A percentile compares a stretch with the other conserved stretches of the same genome.
Conservation (phyloP, 208 protist species). For the Wallacemonas sp. region DNA sequence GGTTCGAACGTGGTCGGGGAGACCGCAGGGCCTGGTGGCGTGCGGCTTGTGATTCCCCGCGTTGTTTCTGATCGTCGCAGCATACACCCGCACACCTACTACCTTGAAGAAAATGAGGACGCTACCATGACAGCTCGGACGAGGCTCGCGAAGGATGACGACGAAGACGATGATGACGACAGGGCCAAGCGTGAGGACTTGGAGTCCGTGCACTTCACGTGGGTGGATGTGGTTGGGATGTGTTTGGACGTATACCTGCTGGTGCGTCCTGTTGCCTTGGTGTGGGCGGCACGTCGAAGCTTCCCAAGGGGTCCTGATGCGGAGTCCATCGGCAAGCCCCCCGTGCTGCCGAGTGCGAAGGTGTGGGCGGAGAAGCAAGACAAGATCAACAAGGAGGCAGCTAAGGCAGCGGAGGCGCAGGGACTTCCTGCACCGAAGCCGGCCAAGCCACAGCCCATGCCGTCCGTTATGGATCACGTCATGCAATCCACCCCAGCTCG, state of each 20-base stretch:
- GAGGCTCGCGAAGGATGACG: background rate
- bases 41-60: slow-evolving; percentile 72
- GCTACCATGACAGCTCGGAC: background rate
- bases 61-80: slow-evolving; percentile 42
- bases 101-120: slow-evolving; percentile 17
- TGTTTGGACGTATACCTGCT: slow-evolving; percentile 66
- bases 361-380: slow-evolving; percentile 14
- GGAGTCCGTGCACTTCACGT: slow-evolving; percentile 55
- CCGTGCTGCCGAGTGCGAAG: slow-evolving; percentile 16
- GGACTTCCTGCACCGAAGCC: slow-evolving; percentile 1
- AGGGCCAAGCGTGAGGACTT: slow-evolving; percentile 23
- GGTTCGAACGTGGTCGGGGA: slow-evolving; percentile 17
- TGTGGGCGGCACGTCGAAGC: slow-evolving; percentile 41
- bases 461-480: slow-evolving; percentile 17
- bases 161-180: slow-evolving; percentile 22
- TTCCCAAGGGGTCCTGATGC: slow-evolving; percentile 29
- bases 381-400: slow-evolving; percentile 17
- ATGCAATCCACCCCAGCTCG: slow-evolving; percentile 34
- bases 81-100: slow-evolving; percentile 25
- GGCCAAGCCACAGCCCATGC: slow-evolving; percentile 14
- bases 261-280: slow-evolving; percentile 65
- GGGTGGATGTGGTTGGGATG: slow-evolving; percentile 69
- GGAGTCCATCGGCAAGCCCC: slow-evolving; percentile 20
- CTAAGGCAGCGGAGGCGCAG: slow-evolving; percentile 15
- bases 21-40: slow-evolving; percentile 31